Evolutionary conservation across 2,329 filamentous ascomycete genomes (phyloP).

Genomic region (Alternaria angustiovoidea): DNA sequence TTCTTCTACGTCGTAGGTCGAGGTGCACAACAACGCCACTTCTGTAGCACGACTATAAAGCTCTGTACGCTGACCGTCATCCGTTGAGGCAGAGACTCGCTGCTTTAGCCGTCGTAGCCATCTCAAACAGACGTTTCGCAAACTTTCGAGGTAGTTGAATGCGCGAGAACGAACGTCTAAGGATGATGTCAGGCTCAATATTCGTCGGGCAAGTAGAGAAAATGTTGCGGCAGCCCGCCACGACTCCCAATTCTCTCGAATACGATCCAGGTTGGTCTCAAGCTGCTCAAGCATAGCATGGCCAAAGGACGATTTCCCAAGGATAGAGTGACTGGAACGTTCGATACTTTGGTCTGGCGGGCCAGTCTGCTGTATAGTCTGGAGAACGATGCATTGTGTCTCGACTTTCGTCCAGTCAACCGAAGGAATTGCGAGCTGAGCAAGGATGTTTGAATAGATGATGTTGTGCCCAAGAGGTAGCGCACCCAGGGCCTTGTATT

Average conservation of each 20-base stretch:
- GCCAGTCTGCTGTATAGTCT: constrained; percentile 61
- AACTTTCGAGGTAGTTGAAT: constrained; percentile 41
- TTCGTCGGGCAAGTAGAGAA: constrained; percentile 52
- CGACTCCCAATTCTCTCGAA: constrained; percentile 48
- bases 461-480: constrained; percentile 59
- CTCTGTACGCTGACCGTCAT: constrained; percentile 38
- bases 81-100: constrained; percentile 28
- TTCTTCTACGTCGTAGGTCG: constrained; percentile 57
- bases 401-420: constrained; percentile 56
- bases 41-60: constrained; percentile 50
- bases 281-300: constrained; percentile 25
- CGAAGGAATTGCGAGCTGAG: constrained; percentile 49
- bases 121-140: constrained; percentile 47
- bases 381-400: constrained; percentile 58
- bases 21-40: constrained; percentile 53
- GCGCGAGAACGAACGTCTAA: constrained; percentile 30
- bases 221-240: constrained; percentile 53
- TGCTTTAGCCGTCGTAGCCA: constrained; percentile 53
- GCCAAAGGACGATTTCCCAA: constrained; percentile 49
- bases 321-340: constrained; percentile 49
- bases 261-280: constrained; percentile 13
- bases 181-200: constrained; percentile 53
- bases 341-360: constrained; percentile 28
- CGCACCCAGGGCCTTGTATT: constrained; percentile 63
- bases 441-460: constrained; percentile 10